Evolutionary conservation across 2,329 filamentous ascomycete genomes (phyloP).

Genomic region (Hortaea werneckii): DNA sequence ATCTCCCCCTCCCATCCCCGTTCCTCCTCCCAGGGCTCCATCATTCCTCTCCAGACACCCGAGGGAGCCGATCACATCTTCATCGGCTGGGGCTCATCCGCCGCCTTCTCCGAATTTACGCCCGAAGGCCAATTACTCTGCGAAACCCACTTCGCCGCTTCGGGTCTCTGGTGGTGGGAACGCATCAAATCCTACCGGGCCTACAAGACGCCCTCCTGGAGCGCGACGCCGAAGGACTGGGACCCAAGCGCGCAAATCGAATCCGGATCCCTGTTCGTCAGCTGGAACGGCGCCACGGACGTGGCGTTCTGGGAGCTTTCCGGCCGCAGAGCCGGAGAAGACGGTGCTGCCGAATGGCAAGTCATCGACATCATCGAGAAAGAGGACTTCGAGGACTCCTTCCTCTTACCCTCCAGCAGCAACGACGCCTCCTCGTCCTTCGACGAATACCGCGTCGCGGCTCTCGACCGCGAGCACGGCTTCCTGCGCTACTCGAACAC

Average conservation of each 20-base stretch:
- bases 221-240: constrained; percentile 14
- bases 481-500: constrained; percentile 8
- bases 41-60: constrained; percentile 30
- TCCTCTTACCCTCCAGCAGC: constrained; percentile 4
- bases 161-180: constrained; percentile 18
- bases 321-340: constrained; percentile 1
- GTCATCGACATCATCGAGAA: constrained; percentile 8
- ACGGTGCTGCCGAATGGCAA: constrained; percentile 2
- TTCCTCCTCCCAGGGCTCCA: constrained; percentile 41
- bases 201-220: constrained; percentile 25
- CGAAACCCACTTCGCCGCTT: constrained; percentile 33
- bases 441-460: constrained; percentile 9
- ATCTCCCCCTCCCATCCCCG: constrained; percentile 31
- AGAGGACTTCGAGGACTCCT: constrained; percentile 7
- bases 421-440: neutral
- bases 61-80: constrained; percentile 37
- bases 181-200: constrained; percentile 29
- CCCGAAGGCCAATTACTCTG: constrained; percentile 31
- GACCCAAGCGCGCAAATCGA: constrained; percentile 14
- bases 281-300: constrained; percentile 42
- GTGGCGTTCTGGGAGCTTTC: constrained; percentile 35
- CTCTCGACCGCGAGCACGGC: constrained; percentile 9
- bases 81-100: constrained; percentile 47
- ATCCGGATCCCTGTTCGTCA: constrained; percentile 36
- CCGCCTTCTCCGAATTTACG: constrained; percentile 40